A percentile compares a stretch with the other conserved stretches of the same genome.
Conservation (phyloP, 371 early-diverging fungal species). For the Actinomortierella wolfii region DNA sequence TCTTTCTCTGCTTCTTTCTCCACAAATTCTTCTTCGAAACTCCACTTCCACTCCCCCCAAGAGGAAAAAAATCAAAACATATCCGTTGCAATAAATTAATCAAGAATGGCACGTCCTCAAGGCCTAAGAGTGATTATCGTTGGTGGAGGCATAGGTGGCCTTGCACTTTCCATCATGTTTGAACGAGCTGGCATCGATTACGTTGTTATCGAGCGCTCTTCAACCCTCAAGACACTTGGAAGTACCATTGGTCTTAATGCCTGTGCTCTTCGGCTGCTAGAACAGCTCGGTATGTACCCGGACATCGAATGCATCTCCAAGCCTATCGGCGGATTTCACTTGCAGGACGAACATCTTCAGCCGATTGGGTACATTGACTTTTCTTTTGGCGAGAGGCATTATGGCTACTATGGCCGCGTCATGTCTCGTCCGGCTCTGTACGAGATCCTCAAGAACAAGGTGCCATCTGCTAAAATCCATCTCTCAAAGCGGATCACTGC, state of each 20-base stretch:
- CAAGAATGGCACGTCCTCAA: no score
- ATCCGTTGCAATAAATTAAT: no score
- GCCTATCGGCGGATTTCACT: conserved; percentile 30
- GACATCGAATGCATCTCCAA: conserved; percentile 29
- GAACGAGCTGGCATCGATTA: conserved; percentile 26
- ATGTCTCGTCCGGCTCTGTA: conserved; percentile 33
- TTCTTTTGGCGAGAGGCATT: conserved; percentile 28
- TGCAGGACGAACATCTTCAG: conserved; percentile 23
- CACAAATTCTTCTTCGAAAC: no score
- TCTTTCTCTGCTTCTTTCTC: no score
- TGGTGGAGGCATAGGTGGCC: conserved; percentile 38
- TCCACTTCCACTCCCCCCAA: no score
- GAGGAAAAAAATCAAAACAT: no score
- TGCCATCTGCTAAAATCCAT: conserved; percentile 17
- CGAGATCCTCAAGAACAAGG: conserved; percentile 19
- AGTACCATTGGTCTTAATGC: conserved; percentile 40
- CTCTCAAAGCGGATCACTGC: conserved; percentile 16
- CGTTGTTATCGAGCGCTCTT: conserved; percentile 28
- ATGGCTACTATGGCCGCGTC: conserved; percentile 33
- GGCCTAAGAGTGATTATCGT: conserved; percentile 15
- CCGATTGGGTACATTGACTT: conserved; percentile 30
- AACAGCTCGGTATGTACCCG: conserved; percentile 28
- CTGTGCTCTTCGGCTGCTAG: conserved; percentile 29
- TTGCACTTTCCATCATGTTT: conserved; percentile 34
- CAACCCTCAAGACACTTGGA: conserved; percentile 16